These are phyloP conservation scores for Trifolium subterraneum DNA, from an alignment of 306 rosid species.

Conservation along the genomic window DNA sequence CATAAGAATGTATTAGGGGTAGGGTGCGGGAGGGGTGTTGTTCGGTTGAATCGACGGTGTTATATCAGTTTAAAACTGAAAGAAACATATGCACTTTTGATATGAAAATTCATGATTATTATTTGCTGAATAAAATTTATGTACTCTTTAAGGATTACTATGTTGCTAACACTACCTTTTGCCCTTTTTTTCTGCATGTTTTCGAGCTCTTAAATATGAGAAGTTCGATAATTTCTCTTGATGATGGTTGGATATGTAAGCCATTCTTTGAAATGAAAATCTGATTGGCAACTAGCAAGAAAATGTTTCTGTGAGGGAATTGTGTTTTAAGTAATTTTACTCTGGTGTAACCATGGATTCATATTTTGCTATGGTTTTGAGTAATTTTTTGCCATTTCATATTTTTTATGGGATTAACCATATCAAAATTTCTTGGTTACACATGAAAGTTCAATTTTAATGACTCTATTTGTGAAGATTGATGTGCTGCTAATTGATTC, in stretches of 20 bases:
- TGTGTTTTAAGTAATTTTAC: neutral
- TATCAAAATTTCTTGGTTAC: too few species aligned
- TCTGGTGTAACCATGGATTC: neutral
- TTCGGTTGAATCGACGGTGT: conserved; percentile 45
- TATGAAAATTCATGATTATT: conserved; percentile 44
- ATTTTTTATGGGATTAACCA: too few species aligned
- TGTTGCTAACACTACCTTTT: conserved; percentile 17
- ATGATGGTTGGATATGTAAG: neutral
- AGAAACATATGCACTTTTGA: conserved; percentile 37
- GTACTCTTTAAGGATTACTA: neutral
- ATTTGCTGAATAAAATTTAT: conserved; percentile 8
- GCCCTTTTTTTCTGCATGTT: neutral
- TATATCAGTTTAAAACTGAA: conserved; percentile 36
- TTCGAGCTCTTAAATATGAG: neutral
- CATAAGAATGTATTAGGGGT: conserved; percentile 26
- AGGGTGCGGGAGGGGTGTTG: conserved; percentile 19
- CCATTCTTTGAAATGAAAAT: too few species aligned
- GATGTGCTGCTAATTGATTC: neutral
- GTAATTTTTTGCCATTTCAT: neutral
- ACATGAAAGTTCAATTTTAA: too few species aligned
- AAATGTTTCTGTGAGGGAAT: too few species aligned
- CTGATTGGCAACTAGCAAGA: too few species aligned
- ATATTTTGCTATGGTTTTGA: neutral
- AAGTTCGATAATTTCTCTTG: neutral
- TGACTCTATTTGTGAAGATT: too few species aligned